Evolutionary conservation across 108 stramenopile species (phyloP), one percentile per base, ranked within the genome.

Genomic region (Epipyxis sp.): DNA sequence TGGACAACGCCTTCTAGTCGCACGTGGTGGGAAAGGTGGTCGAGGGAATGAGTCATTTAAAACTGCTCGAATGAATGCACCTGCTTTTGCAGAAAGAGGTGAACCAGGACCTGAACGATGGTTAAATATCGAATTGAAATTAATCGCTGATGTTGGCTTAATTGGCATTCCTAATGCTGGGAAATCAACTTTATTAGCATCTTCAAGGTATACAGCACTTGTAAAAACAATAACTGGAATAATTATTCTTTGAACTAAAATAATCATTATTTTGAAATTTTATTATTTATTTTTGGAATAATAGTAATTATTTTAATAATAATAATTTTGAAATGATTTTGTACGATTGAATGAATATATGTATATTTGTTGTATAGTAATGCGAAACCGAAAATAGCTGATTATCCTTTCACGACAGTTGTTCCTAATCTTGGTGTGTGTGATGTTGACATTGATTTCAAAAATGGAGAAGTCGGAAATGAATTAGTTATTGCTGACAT

Each of bases 91-190:
- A 1, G 69, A 41, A 42, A 71, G 44, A 71, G 69, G 61, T 65
- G 97, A 95, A 83, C 91, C 91, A 10, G 97, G 95, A 16, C 88
- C 88, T 42, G 83, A 86, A 69, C 84, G 94, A 59, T 95, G 94
- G 95, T 77, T 98, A 59, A 77, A 85, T 35, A 79, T 98, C 30
- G 95, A 96, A 82, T 83, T 98, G 46, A 85, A 93, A 44, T 79
- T 98, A 44, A 94, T 98, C n/a, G 95, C 94, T 1, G 97, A 98
- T 84, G 95, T 96, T 40, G 97, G 97, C 44, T 90, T 98, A 72
- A 80, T 98, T 69, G 97, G 97, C 45, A 89, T 90, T 83, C 97
- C 97, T n/a, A 98, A 96, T 88, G 97, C 97, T n/a, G 97, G 97
- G 69, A 98, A 98, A 88, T 91, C 90, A 42, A 96, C 97, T 0